These are phyloP conservation scores for Gastrodia elata DNA, from an alignment of 106 monocot species.

Conservation along the genomic window DNA sequence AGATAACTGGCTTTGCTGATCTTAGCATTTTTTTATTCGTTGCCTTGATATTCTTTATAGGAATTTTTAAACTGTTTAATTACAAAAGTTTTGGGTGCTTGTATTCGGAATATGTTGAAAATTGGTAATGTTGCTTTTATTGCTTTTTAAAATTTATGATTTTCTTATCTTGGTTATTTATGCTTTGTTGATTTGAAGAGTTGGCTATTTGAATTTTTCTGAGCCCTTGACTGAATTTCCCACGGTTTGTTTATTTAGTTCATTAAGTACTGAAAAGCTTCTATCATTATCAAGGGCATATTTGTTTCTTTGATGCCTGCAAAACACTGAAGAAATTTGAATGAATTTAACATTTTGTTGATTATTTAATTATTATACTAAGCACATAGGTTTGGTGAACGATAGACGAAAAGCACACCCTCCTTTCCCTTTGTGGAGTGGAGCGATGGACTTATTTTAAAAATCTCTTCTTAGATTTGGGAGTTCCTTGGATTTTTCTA, in stretches of 20 bases:
- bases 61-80: background rate
- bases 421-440: background rate
- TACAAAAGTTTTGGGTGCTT: background rate
- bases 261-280: background rate
- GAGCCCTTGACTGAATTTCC: background rate
- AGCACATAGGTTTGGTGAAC: background rate
- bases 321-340: background rate
- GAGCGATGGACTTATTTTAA: background rate
- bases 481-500: background rate
- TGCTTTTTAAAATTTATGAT: background rate
- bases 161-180: background rate
- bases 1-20: no score
- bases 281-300: background rate
- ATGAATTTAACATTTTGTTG: background rate
- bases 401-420: background rate
- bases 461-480: background rate
- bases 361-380: background rate
- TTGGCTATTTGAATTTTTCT: background rate
- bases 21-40: no score
- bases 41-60: background rate
- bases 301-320: background rate
- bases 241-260: background rate
- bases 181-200: background rate
- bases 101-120: background rate
- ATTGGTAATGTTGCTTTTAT: background rate